Evolutionary conservation across 2,329 filamentous ascomycete species (phyloP), one percentile per base, ranked within the genome.

Genomic region (Scortechinia acanthostroma): DNA sequence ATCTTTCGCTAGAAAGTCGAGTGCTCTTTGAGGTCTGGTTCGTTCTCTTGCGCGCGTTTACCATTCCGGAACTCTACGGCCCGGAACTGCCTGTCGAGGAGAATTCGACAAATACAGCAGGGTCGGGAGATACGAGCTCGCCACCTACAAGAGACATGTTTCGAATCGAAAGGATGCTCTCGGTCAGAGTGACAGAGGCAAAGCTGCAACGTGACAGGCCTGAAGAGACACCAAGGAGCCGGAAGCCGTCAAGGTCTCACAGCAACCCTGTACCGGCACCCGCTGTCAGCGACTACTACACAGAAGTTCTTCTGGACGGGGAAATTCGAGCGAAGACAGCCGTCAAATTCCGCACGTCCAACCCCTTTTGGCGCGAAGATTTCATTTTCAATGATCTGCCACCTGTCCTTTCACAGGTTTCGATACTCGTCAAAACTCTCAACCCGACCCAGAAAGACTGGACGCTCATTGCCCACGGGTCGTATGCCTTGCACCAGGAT

Each of bases 1-100:
- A 82, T 50, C 62, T 84, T 40, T 77, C 76, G 5, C 56, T 84
- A 28, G 80, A 83, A 53, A 79, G 70, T 22, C 70, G 78, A 43
- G 74, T 82, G 15, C 62, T 83, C 19, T 82, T 80, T 55, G 80
- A 84, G 55, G 80, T 83, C 14, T 84, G 80, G 80, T 80, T 82
- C 53, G 80, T 83, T 16, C 63, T 84, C 16, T 55, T 84, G 20
- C 74, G 80, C 44, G 79, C 79, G 2, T 82, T 84, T 52, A 83
- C 79, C 6, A 79, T 82, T 49, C 80, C 80, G 4, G 78, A 83
- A 51, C 63, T 84, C 13, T 84, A 84, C 53, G 80, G 80, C 1
- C 35, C 35, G 6, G 35, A 40, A 40, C 20, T 17, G 20, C 6
- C 10, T 6, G 17, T 13, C 10, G 35, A 22, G 16, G 6, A 35